Evolutionary conservation across 2,329 filamentous ascomycete genomes (phyloP), one percentile per base, ranked within the genome.

Genomic region (Orbilia blumenaviensis): DNA sequence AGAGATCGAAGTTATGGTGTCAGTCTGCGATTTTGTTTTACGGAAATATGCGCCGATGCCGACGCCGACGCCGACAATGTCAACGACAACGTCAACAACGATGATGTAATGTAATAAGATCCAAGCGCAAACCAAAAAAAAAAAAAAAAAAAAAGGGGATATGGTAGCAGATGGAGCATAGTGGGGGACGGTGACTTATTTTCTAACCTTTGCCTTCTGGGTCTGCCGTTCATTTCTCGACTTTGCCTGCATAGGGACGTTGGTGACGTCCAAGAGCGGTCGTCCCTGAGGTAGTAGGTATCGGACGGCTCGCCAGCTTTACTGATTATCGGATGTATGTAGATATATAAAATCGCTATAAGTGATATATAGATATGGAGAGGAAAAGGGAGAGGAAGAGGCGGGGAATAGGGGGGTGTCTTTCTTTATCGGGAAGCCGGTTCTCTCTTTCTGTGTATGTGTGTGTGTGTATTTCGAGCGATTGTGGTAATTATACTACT

Each of bases 131-230:
- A n/a, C n/a, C n/a, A n/a, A n/a, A n/a, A n/a, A n/a, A n/a, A n/a
- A n/a, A n/a, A n/a, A n/a, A n/a, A n/a, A n/a, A n/a, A n/a, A n/a
- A n/a, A n/a, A n/a, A n/a, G n/a, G n/a, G n/a, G n/a, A n/a, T n/a
- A n/a, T n/a, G n/a, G n/a, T n/a, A n/a, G n/a, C n/a, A 3, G n/a
- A 16, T 18, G 9, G 38, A 16, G n/a, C 21, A 21, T 38, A 14
- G 36, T 7, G 3, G 36, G 36, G 10, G 36, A 14, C n/a, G 10
- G 29, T 34, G 29, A 10, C 29, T 5, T 52, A 27, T 58, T 64
- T 25, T 66, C 78, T 72, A 79, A 85, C 88, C 87, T 89, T 89
- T 81, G 87, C 87, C 85, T 88, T 89, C 81, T 88, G 86, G 83
- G 86, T 87, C 82, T 86, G 86, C 82, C 84, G 83, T 81, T 89